phyloP scores from a whole-genome alignment of 306 rosid genomes.

The Fagus crenata region DNA sequence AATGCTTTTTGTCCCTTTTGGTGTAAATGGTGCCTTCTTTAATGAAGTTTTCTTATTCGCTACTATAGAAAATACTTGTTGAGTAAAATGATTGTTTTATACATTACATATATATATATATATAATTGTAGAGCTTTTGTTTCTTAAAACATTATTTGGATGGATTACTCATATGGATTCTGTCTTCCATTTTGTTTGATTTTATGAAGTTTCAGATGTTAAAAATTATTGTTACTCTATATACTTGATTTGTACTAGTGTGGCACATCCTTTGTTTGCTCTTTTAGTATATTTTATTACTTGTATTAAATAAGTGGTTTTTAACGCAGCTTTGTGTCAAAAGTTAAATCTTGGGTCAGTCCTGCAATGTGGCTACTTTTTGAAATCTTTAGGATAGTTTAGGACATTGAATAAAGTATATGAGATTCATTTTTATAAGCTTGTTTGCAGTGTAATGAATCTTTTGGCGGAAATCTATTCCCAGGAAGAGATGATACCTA shows the following conservation, averaged over 20 bases:
- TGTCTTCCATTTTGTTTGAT: no score
- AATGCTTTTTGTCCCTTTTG: neutral
- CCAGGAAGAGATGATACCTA: constrained; percentile 87
- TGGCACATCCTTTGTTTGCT: no score
- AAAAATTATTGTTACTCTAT: no score
- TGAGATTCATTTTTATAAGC: neutral
- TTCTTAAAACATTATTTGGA: no score
- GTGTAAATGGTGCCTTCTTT: neutral
- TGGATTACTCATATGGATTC: no score
- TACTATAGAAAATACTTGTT: neutral
- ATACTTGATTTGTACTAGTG: no score
- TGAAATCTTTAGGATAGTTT: constrained; percentile 2
- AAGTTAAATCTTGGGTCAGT: neutral
- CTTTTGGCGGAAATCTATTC: constrained; percentile 95
- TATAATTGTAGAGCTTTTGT: no score
- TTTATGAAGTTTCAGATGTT: no score
- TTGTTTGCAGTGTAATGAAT: constrained; percentile 94
- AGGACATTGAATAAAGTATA: neutral
- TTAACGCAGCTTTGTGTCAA: neutral
- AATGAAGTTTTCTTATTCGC: neutral
- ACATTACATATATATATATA: no score
- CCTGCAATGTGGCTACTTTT: neutral
- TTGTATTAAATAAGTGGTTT: neutral
- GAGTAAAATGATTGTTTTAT: no score
- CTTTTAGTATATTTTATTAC: no score